Conservation (phyloP, 257 asterid species). For the Nicotiana paniculata region DNA sequence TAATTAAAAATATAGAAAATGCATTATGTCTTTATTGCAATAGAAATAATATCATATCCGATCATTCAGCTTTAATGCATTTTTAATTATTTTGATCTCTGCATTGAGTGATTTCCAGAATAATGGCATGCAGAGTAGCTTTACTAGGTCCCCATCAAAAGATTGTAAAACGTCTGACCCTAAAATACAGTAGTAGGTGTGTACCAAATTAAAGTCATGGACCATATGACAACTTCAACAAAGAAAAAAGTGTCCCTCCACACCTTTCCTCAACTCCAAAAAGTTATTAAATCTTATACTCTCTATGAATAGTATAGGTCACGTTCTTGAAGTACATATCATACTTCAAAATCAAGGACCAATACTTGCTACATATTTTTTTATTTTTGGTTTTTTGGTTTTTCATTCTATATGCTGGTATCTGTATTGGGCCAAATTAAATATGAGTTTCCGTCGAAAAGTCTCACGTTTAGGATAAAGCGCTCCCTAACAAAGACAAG, state of each 20-base stretch:
- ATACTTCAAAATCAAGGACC: not conserved
- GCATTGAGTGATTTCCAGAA: not conserved
- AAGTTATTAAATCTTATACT: not conserved
- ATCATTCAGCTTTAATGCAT: too few species aligned
- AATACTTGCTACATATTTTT: too few species aligned
- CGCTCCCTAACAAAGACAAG: fast-evolving
- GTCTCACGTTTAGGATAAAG: too few species aligned
- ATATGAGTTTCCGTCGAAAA: too few species aligned
- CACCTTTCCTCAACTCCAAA: not conserved
- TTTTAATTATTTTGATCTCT: not conserved
- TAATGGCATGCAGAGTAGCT: not conserved
- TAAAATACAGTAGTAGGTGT: not conserved
- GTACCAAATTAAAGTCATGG: not conserved
- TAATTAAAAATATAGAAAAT: too few species aligned
- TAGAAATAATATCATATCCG: not conserved
- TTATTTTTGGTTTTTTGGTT: too few species aligned
- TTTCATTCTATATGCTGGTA: too few species aligned
- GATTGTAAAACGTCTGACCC: not conserved
- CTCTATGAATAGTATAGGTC: not conserved
- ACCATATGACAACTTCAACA: not conserved
- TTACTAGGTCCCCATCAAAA: not conserved
- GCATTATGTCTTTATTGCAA: too few species aligned
- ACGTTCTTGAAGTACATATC: not conserved
- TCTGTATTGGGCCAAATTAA: too few species aligned
- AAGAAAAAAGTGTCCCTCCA: not conserved